Percentiles rank a stretch among this genome's conserved stretches.
Conservation (phyloP, 2,329 filamentous ascomycete species). For the Aspergillus intermedius region DNA sequence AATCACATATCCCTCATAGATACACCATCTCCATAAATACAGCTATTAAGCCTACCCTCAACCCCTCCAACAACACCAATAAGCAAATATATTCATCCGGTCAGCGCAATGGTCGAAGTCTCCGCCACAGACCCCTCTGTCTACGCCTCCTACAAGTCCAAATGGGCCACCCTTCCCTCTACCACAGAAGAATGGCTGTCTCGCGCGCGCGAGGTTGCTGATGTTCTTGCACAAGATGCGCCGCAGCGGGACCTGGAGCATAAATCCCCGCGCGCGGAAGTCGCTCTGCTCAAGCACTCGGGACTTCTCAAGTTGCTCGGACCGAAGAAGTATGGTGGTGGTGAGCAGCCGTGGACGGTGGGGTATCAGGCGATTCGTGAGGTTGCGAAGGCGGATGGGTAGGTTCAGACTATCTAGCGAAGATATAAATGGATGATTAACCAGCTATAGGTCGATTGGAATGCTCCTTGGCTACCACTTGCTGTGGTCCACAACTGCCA, state of each 20-base stretch:
- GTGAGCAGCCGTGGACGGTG: conserved; percentile 48
- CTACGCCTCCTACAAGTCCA: conserved; percentile 38
- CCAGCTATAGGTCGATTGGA: conserved; percentile 48
- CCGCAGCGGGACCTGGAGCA: conserved; percentile 45
- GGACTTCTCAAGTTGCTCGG: conserved; percentile 48
- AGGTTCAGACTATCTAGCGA: background rate
- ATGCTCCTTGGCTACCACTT: conserved; percentile 62
- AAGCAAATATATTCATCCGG: background rate
- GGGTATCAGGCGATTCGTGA: conserved; percentile 56
- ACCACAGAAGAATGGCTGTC: conserved; percentile 41
- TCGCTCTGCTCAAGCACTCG: conserved; percentile 47
- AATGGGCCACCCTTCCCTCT: conserved; percentile 30
- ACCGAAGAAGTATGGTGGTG: conserved; percentile 46
- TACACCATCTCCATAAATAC: background rate
- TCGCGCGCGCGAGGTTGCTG: conserved; percentile 44
- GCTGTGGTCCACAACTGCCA: conserved; percentile 57
- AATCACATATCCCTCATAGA: background rate
- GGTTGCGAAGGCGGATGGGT: conserved; percentile 59
- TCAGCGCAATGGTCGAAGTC: background rate
- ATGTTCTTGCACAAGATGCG: conserved; percentile 46
- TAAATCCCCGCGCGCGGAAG: conserved; percentile 47
- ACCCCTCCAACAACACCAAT: background rate
- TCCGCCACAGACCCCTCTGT: conserved; percentile 30
- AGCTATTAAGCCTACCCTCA: background rate
- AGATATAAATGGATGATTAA: background rate